Evolutionary conservation across 73 alveolate species (phyloP), one percentile per base, ranked within the genome.

Genomic region (Paramecium sonneborni): DNA sequence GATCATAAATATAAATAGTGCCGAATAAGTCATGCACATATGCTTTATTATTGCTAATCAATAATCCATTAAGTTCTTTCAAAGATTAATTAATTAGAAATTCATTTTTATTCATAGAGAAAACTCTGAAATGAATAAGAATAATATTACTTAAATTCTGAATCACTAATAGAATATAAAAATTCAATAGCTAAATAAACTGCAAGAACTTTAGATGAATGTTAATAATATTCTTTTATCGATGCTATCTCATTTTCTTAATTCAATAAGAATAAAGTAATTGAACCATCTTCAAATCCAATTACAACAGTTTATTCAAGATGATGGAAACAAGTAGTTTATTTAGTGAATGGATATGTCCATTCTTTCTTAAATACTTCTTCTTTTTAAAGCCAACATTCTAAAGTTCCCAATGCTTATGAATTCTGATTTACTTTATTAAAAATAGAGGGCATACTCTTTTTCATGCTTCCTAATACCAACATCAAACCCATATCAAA

Each of bases 341-440:
- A 38, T 10, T 26, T 30, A 23, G 7, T 44, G 20, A 30, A 79
- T 14, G 76, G 15, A 15, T 79, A 23, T 0, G 55, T 34, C 90
- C 90, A 79, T 11, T 32, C 41, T 34, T 44, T 79, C 44, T 79
- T 26, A 44, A 39, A 79, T 0, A 30, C 90, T 12, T 39, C 69
- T 23, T 79, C 90, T 24, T 26, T 43, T 34, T 79, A 23, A 24
- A 79, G 43, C 90, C 90, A 79, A 79, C 90, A 79, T 79, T 79
- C 90, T 24, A 79, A 39, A 43, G 62, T 38, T 41, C 90, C 90
- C 55, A 43, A 30, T 38, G 28, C 46, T 43, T 79, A 44, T 79
- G 39, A 24, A 39, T 20, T 79, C 46, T 24, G 48, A 44, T 24
- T 26, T 5, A 39, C 44, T 79, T 79, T 79, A 37, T 24, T 34